Evolutionary conservation across 306 rosid genomes (phyloP), one percentile per base, ranked within the genome.

Genomic region (Glycyrrhiza uralensis): DNA sequence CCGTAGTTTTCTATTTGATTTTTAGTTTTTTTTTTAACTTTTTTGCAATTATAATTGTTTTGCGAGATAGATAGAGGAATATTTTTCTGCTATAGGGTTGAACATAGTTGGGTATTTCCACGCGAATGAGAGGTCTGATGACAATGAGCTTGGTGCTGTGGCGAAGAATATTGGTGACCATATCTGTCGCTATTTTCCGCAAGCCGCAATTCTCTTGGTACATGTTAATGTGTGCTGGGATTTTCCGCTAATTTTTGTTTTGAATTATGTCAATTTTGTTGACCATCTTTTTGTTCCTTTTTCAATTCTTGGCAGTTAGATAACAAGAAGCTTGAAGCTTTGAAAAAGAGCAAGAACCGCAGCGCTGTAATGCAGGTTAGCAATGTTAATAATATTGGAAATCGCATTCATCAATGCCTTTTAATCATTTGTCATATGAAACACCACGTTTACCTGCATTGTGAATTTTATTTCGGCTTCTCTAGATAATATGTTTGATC

Each of bases 61-160:
- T 76, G 74, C 11, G 81, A 26, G 63, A 33, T 73, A 91, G 98
- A 94, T 91, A 63, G 98, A 94, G 79, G 97, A 94, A 61, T 76
- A 89, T 33, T 91, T 76, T 72, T 90, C 95, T 13, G 69, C 85
- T 2, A 82, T 86, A 80, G 98, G 97, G 36, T 17, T 87, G 74
- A 85, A 82, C 65, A 86, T 94, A 20, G 91, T 94, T 57, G 97
- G 98, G 2, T 91, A 91, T 74, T 94, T 89, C 71, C 97, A 94
- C n/a, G 96, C 97, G 1, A 94, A 94, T 52, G 97, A 91, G 91
- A 92, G 98, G 80, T 86, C 83, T 63, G 98, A 94, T 72, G 98
- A 94, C 71, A 67, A 35, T 14, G 97, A 85, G 70, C 96, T 91
- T 18, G 70, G 91, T 20, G 87, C 91, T 55, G 86, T 89, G 28